Evolutionary conservation across 1,139 yeast species (phyloP).

Genomic region (Blastobotrys capitulatus): DNA sequence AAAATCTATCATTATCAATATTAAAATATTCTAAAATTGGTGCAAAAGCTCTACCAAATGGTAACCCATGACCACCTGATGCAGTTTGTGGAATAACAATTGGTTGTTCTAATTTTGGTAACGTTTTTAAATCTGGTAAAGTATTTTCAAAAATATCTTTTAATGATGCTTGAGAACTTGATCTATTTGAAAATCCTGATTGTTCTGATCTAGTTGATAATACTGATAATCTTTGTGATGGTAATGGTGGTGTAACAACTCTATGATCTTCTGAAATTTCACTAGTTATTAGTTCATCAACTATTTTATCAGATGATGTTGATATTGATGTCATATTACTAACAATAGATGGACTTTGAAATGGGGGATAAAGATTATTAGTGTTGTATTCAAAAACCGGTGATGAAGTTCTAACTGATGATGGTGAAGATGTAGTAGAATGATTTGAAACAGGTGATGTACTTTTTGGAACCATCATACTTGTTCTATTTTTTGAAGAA

Average conservation of each 20-base stretch:
- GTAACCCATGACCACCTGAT: slow-evolving; percentile 5
- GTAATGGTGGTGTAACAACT: not conserved
- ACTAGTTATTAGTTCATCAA: not conserved
- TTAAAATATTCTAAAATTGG: slow-evolving; percentile 6
- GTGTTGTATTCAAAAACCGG: slow-evolving; percentile 2
- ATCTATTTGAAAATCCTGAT: not conserved
- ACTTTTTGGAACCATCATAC: too few relatives aligned
- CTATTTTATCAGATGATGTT: not conserved
- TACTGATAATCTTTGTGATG: slow-evolving; percentile 1
- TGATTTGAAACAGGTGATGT: too few relatives aligned
- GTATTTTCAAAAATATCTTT: not conserved
- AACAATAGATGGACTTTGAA: not conserved
- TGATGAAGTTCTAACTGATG: not conserved
- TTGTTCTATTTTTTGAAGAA: too few relatives aligned
- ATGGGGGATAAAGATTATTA: slow-evolving; percentile 1
- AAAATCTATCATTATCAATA: slow-evolving; percentile 2
- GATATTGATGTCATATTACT: not conserved
- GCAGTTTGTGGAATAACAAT: slow-evolving; percentile 9
- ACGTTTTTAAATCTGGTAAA: slow-evolving; percentile 1
- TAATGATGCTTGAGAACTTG: not conserved
- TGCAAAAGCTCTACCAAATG: slow-evolving; percentile 9
- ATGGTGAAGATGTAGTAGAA: too few relatives aligned
- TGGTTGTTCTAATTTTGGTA: slow-evolving; percentile 9
- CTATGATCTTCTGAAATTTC: not conserved
- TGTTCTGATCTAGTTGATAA: not conserved